Conservation (phyloP, 1,284 basidiomycete species). For the Puccinia polysora region DNA sequence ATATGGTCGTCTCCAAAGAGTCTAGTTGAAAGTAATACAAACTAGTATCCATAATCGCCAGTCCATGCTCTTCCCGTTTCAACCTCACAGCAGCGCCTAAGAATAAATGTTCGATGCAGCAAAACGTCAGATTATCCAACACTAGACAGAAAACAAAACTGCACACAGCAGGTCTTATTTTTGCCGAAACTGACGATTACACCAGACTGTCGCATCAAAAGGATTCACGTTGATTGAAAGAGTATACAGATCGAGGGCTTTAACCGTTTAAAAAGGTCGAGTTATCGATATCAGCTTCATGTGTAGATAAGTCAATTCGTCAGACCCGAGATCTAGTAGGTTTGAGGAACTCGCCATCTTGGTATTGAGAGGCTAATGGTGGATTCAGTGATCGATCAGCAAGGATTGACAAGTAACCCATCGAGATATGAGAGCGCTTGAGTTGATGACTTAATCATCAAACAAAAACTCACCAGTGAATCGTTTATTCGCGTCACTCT, state of each 20-base stretch:
- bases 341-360: background rate
- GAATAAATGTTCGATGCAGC: background rate
- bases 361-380: background rate
- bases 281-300: too few species aligned
- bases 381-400: background rate
- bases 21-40: constrained; percentile 51
- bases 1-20: constrained; percentile 45
- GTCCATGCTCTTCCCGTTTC: constrained; percentile 57
- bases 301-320: constrained; percentile 7
- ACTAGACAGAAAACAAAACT: constrained; percentile 61
- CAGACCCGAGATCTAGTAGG: background rate
- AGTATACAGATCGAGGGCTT: constrained; percentile 51
- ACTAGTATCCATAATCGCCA: constrained; percentile 64
- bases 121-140: constrained; percentile 52
- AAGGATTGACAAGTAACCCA: background rate
- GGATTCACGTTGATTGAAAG: constrained; percentile 51
- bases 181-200: constrained; percentile 46
- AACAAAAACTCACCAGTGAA: constrained; percentile 62
- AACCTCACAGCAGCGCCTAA: constrained; percentile 56
- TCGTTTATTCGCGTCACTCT: constrained; percentile 77
- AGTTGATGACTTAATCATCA: background rate
- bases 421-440: too few species aligned
- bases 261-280: constrained; percentile 46
- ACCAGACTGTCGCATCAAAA: constrained; percentile 52
- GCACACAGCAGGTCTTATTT: too few species aligned